Evolutionary conservation across 371 early-diverging fungal species (phyloP).

Genomic region (Syncephalastrum monosporum): DNA sequence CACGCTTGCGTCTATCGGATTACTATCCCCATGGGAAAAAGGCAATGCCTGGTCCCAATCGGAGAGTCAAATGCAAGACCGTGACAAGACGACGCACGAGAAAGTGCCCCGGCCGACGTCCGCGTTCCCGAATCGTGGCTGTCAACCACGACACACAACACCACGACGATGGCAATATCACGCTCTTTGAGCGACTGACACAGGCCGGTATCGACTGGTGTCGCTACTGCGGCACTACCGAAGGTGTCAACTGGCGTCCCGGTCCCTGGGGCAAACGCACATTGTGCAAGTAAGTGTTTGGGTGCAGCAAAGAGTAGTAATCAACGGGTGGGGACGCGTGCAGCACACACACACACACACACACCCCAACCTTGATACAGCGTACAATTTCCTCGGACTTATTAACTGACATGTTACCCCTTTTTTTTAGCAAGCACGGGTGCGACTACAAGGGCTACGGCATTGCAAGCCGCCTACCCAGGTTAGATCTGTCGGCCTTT

Average conservation of each 20-base stretch:
- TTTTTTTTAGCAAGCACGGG: conserved; percentile 36
- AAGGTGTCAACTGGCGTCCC: conserved; percentile 75
- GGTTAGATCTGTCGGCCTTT: conserved; percentile 36
- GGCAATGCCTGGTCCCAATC: background rate
- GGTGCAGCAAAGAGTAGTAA: background rate
- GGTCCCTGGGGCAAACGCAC: conserved; percentile 81
- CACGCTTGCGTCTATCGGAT: too few species aligned
- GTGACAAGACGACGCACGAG: conserved; percentile 14
- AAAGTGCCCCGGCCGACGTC: conserved; percentile 9
- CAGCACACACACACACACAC: too few species aligned
- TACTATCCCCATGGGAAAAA: too few species aligned
- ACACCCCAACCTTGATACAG: too few species aligned
- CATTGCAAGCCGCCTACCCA: conserved; percentile 33
- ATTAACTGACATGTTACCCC: background rate
- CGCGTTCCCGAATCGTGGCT: too few species aligned
- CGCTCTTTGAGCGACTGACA: conserved; percentile 45
- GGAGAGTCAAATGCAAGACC: conserved; percentile 5
- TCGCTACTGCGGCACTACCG: conserved; percentile 76
- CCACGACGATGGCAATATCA: conserved; percentile 4
- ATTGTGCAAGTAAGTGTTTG: conserved; percentile 63
- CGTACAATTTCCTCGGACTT: too few species aligned
- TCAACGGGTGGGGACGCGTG: background rate
- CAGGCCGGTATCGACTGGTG: conserved; percentile 63
- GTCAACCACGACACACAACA: background rate
- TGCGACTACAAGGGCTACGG: conserved; percentile 47